Evolutionary conservation across 2,329 filamentous ascomycete species (phyloP).

Genomic region (Waltergamsia citrina): DNA sequence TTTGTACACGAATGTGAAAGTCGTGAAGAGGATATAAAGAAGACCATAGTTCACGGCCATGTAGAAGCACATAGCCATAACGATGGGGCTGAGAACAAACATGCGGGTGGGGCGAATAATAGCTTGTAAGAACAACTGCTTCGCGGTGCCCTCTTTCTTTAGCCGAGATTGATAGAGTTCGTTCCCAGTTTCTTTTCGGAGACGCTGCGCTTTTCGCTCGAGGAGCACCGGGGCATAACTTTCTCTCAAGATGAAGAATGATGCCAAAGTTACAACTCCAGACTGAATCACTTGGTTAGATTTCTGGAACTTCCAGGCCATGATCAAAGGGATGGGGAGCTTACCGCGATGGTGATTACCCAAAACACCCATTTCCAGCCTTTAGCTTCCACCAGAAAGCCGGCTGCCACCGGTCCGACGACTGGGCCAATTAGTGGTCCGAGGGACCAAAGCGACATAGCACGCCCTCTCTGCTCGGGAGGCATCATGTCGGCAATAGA

Average conservation of each 20-base stretch:
- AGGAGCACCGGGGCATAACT: slow-evolving; percentile 51
- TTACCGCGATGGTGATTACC: slow-evolving; percentile 17
- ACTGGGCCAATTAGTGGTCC: slow-evolving; percentile 50
- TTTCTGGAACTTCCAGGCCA: not conserved
- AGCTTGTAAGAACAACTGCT: slow-evolving; percentile 38
- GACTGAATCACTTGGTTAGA: not conserved
- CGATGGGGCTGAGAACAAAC: slow-evolving; percentile 51
- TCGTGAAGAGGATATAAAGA: slow-evolving; percentile 45
- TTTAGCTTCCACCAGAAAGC: slow-evolving; percentile 25
- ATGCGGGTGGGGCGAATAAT: slow-evolving; percentile 54
- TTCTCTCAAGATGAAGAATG: slow-evolving; percentile 45
- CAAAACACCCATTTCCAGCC: slow-evolving; percentile 40
- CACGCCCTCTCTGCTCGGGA: slow-evolving; percentile 48
- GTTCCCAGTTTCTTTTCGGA: slow-evolving; percentile 42
- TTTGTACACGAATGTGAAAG: slow-evolving; percentile 39
- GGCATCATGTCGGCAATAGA: slow-evolving; percentile 56
- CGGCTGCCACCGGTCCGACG: slow-evolving; percentile 37
- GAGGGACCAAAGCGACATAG: slow-evolving; percentile 56
- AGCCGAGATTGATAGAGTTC: slow-evolving; percentile 33
- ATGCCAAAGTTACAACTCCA: not conserved
- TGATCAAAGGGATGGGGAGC: not conserved
- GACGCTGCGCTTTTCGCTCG: slow-evolving; percentile 42
- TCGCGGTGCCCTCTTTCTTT: slow-evolving; percentile 9
- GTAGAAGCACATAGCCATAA: slow-evolving; percentile 52
- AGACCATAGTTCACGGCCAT: slow-evolving; percentile 43